Evolutionary conservation across 805 yeast species (phyloP).

Genomic region (Teunomyces funiuensis): DNA sequence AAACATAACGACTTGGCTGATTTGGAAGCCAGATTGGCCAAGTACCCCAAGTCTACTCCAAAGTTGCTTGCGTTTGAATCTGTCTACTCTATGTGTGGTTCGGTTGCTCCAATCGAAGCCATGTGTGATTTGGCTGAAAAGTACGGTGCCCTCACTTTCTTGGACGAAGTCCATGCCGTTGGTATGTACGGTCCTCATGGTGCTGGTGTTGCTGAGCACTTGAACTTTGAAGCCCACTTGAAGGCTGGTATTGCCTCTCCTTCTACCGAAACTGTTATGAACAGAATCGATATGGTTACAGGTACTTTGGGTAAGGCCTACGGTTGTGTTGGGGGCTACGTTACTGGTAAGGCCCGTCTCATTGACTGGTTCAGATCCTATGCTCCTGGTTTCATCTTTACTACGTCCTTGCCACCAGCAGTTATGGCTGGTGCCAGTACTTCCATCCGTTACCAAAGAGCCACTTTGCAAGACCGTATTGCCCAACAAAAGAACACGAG

Average conservation of each 20-base stretch:
- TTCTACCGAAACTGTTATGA: slow-evolving; percentile 61
- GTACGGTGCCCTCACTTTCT: slow-evolving; percentile 94
- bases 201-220: slow-evolving; percentile 98
- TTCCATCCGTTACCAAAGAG: slow-evolving; percentile 82
- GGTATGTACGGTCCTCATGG: slow-evolving; percentile 99
- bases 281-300: slow-evolving; percentile 91
- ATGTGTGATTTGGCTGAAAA: slow-evolving; percentile 96
- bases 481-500: slow-evolving; percentile 83
- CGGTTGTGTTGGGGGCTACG: slow-evolving; percentile 97
- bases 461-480: slow-evolving; percentile 73
- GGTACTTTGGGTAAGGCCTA: slow-evolving; percentile 97
- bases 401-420: slow-evolving; percentile 96
- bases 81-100: slow-evolving; percentile 98
- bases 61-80: slow-evolving; percentile 96
- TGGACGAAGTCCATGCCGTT: slow-evolving; percentile 98
- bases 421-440: slow-evolving; percentile 93
- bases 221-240: slow-evolving; percentile 83
- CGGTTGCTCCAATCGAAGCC: slow-evolving; percentile 88
- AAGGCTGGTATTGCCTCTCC: slow-evolving; percentile 59
- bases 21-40: slow-evolving; percentile 73
- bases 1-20: slow-evolving; percentile 87
- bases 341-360: slow-evolving; percentile 80
- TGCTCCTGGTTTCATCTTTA: slow-evolving; percentile 97
- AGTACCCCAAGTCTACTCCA: slow-evolving; percentile 84
- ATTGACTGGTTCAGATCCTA: slow-evolving; percentile 95